These are phyloP conservation scores for Galerina marginata DNA, from an alignment of 768 basidiomycete species.

Conservation along the genomic window DNA sequence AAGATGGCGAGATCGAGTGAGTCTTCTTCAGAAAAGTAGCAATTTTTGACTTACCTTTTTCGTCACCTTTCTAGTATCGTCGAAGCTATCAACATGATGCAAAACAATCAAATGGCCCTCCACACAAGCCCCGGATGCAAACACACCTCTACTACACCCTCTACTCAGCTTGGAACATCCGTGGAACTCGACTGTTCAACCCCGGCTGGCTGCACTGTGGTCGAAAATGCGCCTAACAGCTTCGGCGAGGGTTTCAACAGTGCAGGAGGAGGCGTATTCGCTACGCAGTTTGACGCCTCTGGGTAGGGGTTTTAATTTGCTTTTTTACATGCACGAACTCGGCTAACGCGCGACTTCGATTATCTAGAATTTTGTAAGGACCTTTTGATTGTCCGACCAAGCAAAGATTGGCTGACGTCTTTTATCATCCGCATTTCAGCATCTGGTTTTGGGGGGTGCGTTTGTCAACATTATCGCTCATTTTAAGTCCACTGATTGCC, in stretches of 20 bases:
- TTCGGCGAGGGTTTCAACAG: constrained; percentile 53
- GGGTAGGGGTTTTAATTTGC: constrained; percentile 34
- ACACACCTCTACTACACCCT: constrained; percentile 24
- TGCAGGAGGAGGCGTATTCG: constrained; percentile 62
- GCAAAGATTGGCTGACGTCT: background rate
- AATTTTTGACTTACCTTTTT: background rate
- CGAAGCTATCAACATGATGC: constrained; percentile 60
- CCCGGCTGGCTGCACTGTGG: constrained; percentile 49
- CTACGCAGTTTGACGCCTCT: constrained; percentile 67
- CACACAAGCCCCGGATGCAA: constrained; percentile 50
- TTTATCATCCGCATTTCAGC: constrained; percentile 22
- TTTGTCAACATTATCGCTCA: constrained; percentile 1
- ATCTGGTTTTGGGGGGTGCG: constrained; percentile 56
- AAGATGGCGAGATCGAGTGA: constrained; percentile 49
- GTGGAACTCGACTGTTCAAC: constrained; percentile 35
- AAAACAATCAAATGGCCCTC: constrained; percentile 60
- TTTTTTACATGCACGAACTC: background rate
- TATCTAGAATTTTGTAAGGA: constrained; percentile 21
- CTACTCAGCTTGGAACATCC: constrained; percentile 36
- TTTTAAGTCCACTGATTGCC: constrained; percentile 17
- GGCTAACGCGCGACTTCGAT: background rate
- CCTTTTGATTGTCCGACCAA: background rate
- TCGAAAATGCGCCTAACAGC: constrained; percentile 47
- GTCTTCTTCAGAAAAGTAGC: background rate
- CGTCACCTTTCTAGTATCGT: constrained; percentile 43